phyloP scores from a whole-genome alignment of 495 filamentous ascomycete species.

The Penicillium canescens region DNA sequence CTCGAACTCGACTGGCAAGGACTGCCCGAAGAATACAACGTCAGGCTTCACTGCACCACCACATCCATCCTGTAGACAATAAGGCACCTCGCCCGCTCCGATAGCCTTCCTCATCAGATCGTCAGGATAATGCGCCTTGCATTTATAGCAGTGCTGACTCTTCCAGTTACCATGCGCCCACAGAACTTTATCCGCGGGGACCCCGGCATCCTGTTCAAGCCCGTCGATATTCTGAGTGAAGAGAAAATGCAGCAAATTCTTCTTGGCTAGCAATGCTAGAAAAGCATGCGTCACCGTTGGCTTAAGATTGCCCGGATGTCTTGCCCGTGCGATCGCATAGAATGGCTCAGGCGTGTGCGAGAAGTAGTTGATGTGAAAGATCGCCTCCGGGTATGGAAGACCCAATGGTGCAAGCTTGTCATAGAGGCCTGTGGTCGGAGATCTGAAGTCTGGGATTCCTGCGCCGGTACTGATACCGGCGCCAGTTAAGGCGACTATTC shows the following conservation, averaged over 20 bases:
- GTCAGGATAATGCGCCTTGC: constrained; percentile 62
- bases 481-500: constrained; percentile 27
- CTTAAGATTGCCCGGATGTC: constrained; percentile 77
- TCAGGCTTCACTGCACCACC: constrained; percentile 85
- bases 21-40: constrained; percentile 90
- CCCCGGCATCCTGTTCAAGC: constrained; percentile 77
- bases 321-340: constrained; percentile 79
- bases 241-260: constrained; percentile 69
- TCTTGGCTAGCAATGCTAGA: constrained; percentile 65
- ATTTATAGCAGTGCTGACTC: constrained; percentile 77
- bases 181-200: constrained; percentile 70
- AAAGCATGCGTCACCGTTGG: constrained; percentile 80
- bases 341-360: constrained; percentile 75
- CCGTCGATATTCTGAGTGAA: constrained; percentile 96
- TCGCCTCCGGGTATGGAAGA: constrained; percentile 70
- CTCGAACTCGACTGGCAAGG: constrained; percentile 66
- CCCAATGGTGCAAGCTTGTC: constrained; percentile 75
- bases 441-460: constrained; percentile 78
- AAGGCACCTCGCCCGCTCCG: constrained; percentile 58
- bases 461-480: constrained; percentile 54
- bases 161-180: constrained; percentile 90
- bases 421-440: constrained; percentile 75
- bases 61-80: constrained; percentile 59
- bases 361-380: constrained; percentile 83
- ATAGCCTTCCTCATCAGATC: constrained; percentile 68